Conservation (phyloP, 352 stramenopile species). For the Aphanomyces invadans region DNA sequence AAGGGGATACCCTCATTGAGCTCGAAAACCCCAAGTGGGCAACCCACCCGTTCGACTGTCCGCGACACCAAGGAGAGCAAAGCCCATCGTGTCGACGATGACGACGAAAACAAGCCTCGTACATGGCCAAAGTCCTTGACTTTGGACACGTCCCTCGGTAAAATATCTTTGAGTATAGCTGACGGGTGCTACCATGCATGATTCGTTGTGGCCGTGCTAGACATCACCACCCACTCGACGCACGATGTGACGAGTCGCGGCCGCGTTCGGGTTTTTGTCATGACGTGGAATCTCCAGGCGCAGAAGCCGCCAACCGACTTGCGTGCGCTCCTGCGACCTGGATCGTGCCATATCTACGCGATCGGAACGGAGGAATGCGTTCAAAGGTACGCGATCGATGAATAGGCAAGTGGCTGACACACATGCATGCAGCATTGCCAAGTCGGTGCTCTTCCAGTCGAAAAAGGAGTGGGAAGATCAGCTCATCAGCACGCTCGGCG, state of each 20-base stretch:
- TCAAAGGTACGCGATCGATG: constrained; percentile 37
- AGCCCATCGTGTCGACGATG: not conserved
- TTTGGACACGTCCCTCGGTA: not conserved
- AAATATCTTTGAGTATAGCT: no score
- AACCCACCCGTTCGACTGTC: no score
- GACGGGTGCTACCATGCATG: not conserved
- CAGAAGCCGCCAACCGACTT: constrained; percentile 46
- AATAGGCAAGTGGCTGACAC: no score
- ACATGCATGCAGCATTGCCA: constrained; percentile 67
- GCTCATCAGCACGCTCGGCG: constrained; percentile 48
- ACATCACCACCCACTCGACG: constrained; percentile 6
- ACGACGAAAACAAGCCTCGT: not conserved
- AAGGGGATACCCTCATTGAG: no score
- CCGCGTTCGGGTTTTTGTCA: constrained; percentile 65
- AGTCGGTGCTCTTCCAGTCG: constrained; percentile 89
- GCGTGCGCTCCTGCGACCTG: constrained; percentile 37
- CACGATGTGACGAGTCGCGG: constrained; percentile 34
- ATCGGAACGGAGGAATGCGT: constrained; percentile 93
- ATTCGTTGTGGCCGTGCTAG: no score
- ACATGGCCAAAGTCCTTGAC: not conserved
- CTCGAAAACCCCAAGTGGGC: no score
- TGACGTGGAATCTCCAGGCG: constrained; percentile 81
- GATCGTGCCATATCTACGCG: constrained; percentile 80
- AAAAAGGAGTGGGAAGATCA: constrained; percentile 78
- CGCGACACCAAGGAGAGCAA: not conserved